Percentiles rank a stretch among this genome's conserved stretches.
Conservation (phyloP, 192 early-diverging fungal genomes). For the Funneliformis mosseae region DNA sequence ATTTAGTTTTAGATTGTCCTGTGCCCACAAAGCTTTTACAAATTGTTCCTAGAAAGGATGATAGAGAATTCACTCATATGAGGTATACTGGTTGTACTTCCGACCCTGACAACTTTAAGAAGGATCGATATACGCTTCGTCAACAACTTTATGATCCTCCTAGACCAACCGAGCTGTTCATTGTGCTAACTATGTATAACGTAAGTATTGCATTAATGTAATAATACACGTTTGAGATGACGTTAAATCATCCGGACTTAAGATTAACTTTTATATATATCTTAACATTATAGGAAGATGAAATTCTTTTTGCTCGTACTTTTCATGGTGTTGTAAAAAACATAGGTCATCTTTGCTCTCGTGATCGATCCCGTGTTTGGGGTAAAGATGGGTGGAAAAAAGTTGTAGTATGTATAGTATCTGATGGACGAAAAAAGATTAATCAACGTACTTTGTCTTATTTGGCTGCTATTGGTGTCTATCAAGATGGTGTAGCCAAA, state of each 20-base stretch:
- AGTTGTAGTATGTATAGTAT: slow-evolving; percentile 79
- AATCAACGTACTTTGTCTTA: slow-evolving; percentile 69
- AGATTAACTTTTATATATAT: background rate
- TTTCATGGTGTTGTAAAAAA: slow-evolving; percentile 88
- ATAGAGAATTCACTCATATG: slow-evolving; percentile 88
- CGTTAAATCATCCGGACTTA: background rate
- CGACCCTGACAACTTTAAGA: slow-evolving; percentile 82
- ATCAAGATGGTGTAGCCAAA: slow-evolving; percentile 78
- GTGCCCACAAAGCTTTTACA: slow-evolving; percentile 62
- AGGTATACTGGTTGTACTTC: slow-evolving; percentile 92
- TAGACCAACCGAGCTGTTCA: slow-evolving; percentile 74
- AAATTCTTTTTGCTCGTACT: slow-evolving; percentile 85
- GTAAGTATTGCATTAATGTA: slow-evolving; percentile 41
- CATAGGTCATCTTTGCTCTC: slow-evolving; percentile 84
- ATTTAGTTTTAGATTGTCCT: slow-evolving; percentile 74
- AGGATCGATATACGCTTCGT: slow-evolving; percentile 76
- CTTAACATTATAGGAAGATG: slow-evolving; percentile 67
- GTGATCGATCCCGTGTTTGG: slow-evolving; percentile 74
- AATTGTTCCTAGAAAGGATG: slow-evolving; percentile 53
- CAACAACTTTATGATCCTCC: slow-evolving; percentile 51
- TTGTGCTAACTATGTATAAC: slow-evolving; percentile 85
- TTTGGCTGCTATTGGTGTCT: slow-evolving; percentile 79
- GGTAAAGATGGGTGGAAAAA: slow-evolving; percentile 82
- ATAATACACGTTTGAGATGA: background rate
- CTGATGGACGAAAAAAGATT: slow-evolving; percentile 81